Base-by-base conservation (phyloP, 345 rosid species). In the Moringa oleifera region DNA sequence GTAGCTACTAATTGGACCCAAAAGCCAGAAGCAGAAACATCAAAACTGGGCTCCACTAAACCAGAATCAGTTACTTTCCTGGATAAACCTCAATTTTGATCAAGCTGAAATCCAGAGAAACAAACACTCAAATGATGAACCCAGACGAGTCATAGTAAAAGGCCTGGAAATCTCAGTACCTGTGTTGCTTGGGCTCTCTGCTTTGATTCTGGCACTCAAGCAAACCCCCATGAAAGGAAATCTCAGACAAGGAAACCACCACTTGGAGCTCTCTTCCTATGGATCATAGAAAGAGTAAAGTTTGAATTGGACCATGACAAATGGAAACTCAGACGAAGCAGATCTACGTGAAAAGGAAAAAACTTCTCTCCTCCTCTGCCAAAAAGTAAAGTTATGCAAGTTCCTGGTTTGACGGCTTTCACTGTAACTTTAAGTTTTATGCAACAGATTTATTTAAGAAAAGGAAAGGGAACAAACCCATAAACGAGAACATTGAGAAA, bases 121-220 rank as follows among this genome's bases (percentile, higher is more conserved):
- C 10, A 16, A 59, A 21, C 47, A 18, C 47, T 1, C 19, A 46
- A 57, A 65, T 6, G 31, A 9, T 4, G 19, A 25, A 57, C 47
- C 31, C 57, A 62, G 23, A 22, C n/a, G 33, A 53, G 33, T 58
- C 55, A 61, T 49, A 61, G 53, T 18, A 21, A 58, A 53, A 51
- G 24, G 21, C 23, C 0, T 18, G 24, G 54, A 64, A 60, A 53
- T 28, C 18, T 37, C 10, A 57, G 59, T 73, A 93, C 96, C 95
- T 79, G 88, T 80, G 68, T 76, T 84, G 59, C 49, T 70, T 66
- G 88, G 86, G 75, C 90, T 85, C 76, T 81, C 95, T 58, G 90
- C 96, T 83, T 90, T 90, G 71, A 94, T 82, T 75, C 75, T 83
- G 68, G 96, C 84, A 69, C 97, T 86, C 46, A 90, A 80, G 79